Base-by-base conservation (phyloP, 768 basidiomycete genomes). In the Phylloporus sp. region DNA sequence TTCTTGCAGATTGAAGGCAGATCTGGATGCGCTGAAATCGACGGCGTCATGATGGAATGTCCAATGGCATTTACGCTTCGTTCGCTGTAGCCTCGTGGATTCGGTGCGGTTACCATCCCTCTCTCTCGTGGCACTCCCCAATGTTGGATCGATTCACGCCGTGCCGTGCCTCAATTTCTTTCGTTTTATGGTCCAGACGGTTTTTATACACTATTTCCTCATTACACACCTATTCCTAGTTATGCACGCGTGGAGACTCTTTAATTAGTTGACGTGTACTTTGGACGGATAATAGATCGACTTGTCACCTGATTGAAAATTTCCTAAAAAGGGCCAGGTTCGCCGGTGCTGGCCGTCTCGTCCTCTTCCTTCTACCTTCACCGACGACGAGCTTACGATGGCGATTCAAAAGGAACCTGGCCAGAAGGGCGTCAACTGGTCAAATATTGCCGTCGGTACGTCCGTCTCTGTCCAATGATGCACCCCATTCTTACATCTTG, bases 391-490 rank as follows among this genome's bases (percentile, higher is more conserved):
- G 50, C 33, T 50, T 52, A 61, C 64, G 62, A 90, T 91, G 89
- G 88, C 81, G 71, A 80, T 90, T 60, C 76, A 83, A 66, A 81
- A 78, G 68, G 86, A 90, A 71, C 90, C 91, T 43, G 91, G 90
- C 49, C 86, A 91, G 69, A 92, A 93, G 70, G 89, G 89, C 62
- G 73, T 91, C 56, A 91, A 77, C 73, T 94, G 89, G 90, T 90
- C 88, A 58, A 94, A 93, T 72, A 93, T 94, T 71, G 91, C 90
- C 55, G 85, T 95, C 66, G 90, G 90, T 91, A 64, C 59, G 88
- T 69, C 20, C 54, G 36, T 54, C 40, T 57, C 36, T 49, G 9
- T 26, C 50, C 55, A 56, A 54, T 44, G 9, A 38, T 52, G 50
- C 18, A 5, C 39, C 33, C 40, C 65, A 24, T 60, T 56, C 52